These are phyloP conservation scores for Nitzschia palea DNA, from an alignment of 108 stramenopile species.

Conservation along the genomic window DNA sequence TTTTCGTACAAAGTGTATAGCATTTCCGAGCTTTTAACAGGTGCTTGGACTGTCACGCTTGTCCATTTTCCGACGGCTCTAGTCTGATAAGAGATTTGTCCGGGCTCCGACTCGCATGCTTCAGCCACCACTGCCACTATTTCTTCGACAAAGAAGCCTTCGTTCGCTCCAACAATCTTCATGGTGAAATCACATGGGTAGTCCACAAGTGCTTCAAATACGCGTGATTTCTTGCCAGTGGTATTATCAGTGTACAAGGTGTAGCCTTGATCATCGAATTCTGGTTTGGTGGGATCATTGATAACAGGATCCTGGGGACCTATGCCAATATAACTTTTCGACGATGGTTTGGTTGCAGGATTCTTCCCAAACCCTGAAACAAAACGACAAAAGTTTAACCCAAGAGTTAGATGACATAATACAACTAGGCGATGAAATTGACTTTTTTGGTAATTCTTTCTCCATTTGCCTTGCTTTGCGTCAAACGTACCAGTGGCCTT, in stretches of 20 bases:
- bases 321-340: slow-evolving; percentile 66
- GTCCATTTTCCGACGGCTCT: slow-evolving; percentile 83
- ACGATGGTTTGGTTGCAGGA: not conserved
- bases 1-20: slow-evolving; percentile 80
- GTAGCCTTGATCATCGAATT: slow-evolving; percentile 87
- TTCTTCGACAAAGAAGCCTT: slow-evolving; percentile 67
- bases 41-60: slow-evolving; percentile 80
- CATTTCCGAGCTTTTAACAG: slow-evolving; percentile 85
- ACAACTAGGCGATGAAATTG: no score
- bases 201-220: slow-evolving; percentile 89
- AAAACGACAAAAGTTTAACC: no score
- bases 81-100: slow-evolving; percentile 40
- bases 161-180: slow-evolving; percentile 87
- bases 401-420: no score
- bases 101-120: slow-evolving; percentile 57
- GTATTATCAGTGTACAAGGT: slow-evolving; percentile 84
- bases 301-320: slow-evolving; percentile 35
- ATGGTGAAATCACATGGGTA: slow-evolving; percentile 86
- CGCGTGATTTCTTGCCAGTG: slow-evolving; percentile 85
- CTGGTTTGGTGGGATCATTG: slow-evolving; percentile 79
- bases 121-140: slow-evolving; percentile 80
- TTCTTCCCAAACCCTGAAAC: slow-evolving; percentile 31
- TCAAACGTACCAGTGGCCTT: slow-evolving; percentile 10
- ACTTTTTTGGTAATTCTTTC: no score
- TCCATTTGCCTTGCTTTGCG: no score